phyloP scores from a whole-genome alignment of 805 yeast species.

The Yarrowia deformans region DNA sequence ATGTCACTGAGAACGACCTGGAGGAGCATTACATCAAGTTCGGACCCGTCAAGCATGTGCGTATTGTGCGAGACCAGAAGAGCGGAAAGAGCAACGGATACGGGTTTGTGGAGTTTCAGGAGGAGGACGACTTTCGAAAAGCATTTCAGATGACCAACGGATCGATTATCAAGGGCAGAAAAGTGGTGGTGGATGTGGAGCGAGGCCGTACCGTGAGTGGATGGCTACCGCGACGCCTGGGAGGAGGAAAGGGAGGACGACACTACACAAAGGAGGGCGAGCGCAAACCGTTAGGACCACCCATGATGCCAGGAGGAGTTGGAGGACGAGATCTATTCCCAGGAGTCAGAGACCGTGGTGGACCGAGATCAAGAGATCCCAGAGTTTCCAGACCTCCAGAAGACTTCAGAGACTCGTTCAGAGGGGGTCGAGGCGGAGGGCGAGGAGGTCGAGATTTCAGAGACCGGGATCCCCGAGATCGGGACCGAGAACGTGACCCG shows the following conservation, averaged over 20 bases:
- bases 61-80: constrained; percentile 64
- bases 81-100: constrained; percentile 75
- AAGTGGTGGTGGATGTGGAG: constrained; percentile 55
- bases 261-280: constrained; percentile 57
- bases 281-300: constrained; percentile 41
- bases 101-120: constrained; percentile 77
- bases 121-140: constrained; percentile 56
- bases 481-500: constrained; percentile 27
- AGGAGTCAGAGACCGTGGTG: constrained; percentile 41
- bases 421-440: constrained; percentile 39
- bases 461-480: constrained; percentile 39
- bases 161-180: constrained; percentile 58
- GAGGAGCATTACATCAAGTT: constrained; percentile 65
- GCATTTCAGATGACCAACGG: constrained; percentile 70
- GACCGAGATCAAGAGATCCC: constrained; percentile 23
- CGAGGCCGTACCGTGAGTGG: constrained; percentile 51
- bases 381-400: constrained; percentile 36
- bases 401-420: constrained; percentile 34
- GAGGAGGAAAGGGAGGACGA: constrained; percentile 94
- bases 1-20: constrained; percentile 70
- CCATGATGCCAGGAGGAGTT: constrained; percentile 39
- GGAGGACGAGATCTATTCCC: constrained; percentile 39
- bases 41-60: constrained; percentile 72
- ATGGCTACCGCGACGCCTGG: constrained; percentile 60
- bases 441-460: constrained; percentile 40